Evolutionary conservation across 768 basidiomycete genomes (phyloP).

Genomic region (Rhodotorula taiwanensis): DNA sequence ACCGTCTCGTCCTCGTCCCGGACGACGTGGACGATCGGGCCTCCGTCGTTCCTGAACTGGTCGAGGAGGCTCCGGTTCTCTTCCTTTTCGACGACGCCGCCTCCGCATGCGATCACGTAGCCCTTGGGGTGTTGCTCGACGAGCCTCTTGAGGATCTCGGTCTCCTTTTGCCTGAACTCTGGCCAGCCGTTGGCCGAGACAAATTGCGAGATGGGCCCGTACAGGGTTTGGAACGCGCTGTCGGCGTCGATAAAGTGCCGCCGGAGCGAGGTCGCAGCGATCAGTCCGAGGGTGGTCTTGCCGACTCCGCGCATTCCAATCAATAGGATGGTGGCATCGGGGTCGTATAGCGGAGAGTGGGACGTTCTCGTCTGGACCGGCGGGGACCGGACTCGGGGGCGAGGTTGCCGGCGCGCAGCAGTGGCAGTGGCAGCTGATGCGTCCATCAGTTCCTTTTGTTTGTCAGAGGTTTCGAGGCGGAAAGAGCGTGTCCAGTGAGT

Average conservation of each 20-base stretch:
- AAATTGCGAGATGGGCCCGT: slow-evolving; percentile 55
- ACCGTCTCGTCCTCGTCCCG: slow-evolving; percentile 51
- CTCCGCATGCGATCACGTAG: slow-evolving; percentile 81
- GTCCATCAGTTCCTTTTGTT: no score
- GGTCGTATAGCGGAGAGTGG: slow-evolving; percentile 21
- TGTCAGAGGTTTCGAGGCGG: no score
- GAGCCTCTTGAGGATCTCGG: slow-evolving; percentile 59
- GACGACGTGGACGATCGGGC: slow-evolving; percentile 70
- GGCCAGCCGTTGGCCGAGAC: slow-evolving; percentile 62
- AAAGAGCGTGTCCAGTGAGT: no score
- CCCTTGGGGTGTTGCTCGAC: slow-evolving; percentile 53
- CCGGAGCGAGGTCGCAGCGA: slow-evolving; percentile 65
- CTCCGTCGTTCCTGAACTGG: slow-evolving; percentile 49
- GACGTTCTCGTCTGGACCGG: neutral
- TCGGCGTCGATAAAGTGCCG: slow-evolving; percentile 81
- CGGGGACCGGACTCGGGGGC: neutral
- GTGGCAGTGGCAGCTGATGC: neutral
- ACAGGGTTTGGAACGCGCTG: slow-evolving; percentile 55
- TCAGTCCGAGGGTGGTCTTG: slow-evolving; percentile 75
- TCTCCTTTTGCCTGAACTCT: slow-evolving; percentile 75
- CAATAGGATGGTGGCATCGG: slow-evolving; percentile 54
- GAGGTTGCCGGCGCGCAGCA: neutral
- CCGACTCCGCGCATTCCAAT: slow-evolving; percentile 80
- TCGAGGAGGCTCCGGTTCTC: slow-evolving; percentile 64
- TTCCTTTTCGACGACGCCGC: slow-evolving; percentile 86